phyloP scores from a whole-genome alignment of 192 early-diverging fungal genomes.

The Coemansia sp. region DNA sequence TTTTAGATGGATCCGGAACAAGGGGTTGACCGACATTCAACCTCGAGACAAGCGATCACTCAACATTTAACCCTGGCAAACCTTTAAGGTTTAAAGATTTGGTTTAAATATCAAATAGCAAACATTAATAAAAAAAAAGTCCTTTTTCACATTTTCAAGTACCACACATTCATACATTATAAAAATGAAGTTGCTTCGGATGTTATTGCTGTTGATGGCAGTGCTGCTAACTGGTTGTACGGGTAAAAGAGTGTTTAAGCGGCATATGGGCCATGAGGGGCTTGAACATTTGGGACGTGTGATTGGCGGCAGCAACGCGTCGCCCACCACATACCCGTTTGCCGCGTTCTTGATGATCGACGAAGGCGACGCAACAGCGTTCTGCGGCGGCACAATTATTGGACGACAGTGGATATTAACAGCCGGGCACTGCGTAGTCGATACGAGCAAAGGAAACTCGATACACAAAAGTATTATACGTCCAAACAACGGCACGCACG shows the following conservation, averaged over 20 bases:
- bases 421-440: constrained; percentile 54
- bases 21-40: no score
- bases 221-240: not conserved
- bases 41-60: no score
- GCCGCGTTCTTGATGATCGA: constrained; percentile 42
- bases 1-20: no score
- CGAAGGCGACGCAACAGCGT: constrained; percentile 37
- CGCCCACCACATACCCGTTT: constrained; percentile 35
- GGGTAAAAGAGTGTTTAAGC: constrained; percentile 17
- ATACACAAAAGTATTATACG: not conserved
- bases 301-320: constrained; percentile 48
- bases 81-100: no score
- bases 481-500: not conserved
- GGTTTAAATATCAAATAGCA: no score
- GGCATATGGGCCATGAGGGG: not conserved
- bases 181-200: no score
- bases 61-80: no score
- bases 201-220: not conserved
- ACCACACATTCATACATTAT: no score
- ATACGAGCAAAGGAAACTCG: constrained; percentile 17
- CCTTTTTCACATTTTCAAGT: no score
- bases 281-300: constrained; percentile 38
- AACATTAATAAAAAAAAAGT: not conserved
- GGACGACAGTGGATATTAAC: constrained; percentile 49
- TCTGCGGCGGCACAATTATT: constrained; percentile 52